Base-by-base conservation (phyloP, 1,284 basidiomycete species). In the Ustilago curta region DNA sequence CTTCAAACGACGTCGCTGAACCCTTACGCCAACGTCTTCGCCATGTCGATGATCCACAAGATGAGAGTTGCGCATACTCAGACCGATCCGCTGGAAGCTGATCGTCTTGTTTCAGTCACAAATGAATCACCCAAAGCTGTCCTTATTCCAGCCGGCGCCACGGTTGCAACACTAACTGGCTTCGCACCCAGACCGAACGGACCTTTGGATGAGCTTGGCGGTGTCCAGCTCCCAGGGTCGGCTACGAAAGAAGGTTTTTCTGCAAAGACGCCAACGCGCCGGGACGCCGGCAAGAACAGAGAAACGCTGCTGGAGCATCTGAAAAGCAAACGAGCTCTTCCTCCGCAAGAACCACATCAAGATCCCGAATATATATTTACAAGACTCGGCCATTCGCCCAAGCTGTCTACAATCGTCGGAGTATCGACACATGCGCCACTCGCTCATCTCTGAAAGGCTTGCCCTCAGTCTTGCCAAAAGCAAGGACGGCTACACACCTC, bases 371-470 rank as follows among this genome's bases (percentile, higher is more conserved):
- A 37, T n/a, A 32, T 60, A 7, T 60, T 60, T 53, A 50, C 59
- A 31, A n/a, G 49, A 11, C 31, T 53, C 11, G 59, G 59, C 27
- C 47, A 52, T n/a, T 35, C 35, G 12, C 21, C 18, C 8, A 25
- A 21, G 21, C 11, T 45, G 50, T 31, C 50, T 11, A n/a, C 50
- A 2, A 23, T 60, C n/a, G 44, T 60, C 18, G 8, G 59, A 45
- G 32, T 29, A 51, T 44, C n/a, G 47, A 32, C 21, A 40, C 25
- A 47, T 53, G 11, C 35, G 25, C n/a, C 23, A 48, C 14, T 62
- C 60, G 21, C 53, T 62, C 40, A 62, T 62, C 27, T 62, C 60
- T 2, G 47, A 51, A 19, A 23, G 16, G 37, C 27, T 49, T 32
- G 59, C 59, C 29, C 27, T 44, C n/a, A 29, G 14, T 18, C 27